These are phyloP conservation scores for Cyanidium caldarium DNA, from an alignment of 23 red algal genomes.

Conservation along the genomic window DNA sequence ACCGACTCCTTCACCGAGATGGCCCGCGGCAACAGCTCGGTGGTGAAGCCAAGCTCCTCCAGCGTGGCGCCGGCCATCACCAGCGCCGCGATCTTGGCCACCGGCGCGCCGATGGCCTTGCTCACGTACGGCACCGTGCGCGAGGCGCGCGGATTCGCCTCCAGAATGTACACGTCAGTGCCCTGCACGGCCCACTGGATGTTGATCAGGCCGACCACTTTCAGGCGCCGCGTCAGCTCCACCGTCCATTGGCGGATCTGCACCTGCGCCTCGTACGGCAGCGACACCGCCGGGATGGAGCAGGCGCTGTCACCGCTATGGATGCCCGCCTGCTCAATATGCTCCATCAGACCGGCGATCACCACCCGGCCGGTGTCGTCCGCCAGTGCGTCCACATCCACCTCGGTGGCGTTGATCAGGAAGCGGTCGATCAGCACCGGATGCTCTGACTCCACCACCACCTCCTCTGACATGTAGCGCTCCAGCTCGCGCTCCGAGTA, in stretches of 20 bases:
- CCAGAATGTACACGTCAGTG: slow-evolving; percentile 80
- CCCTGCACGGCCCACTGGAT: slow-evolving; percentile 98
- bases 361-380: slow-evolving; percentile 81
- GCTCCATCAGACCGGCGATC: slow-evolving; percentile 98
- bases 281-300: slow-evolving; percentile 55
- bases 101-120: slow-evolving; percentile 83
- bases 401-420: slow-evolving; percentile 86
- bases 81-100: slow-evolving; percentile 79
- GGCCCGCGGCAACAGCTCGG: slow-evolving; percentile 69
- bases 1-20: slow-evolving; percentile 90
- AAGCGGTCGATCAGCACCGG: slow-evolving; percentile 96
- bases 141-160: slow-evolving; percentile 96
- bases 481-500: slow-evolving; percentile 50
- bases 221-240: slow-evolving; percentile 64
- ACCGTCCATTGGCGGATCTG: slow-evolving; percentile 88
- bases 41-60: slow-evolving; percentile 44
- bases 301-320: slow-evolving; percentile 94
- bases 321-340: slow-evolving; percentile 98
- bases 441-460: slow-evolving; percentile 93
- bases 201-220: slow-evolving; percentile 95
- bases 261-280: slow-evolving; percentile 92
- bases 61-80: slow-evolving; percentile 72
- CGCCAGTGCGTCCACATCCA: slow-evolving; percentile 89
- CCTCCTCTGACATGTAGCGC: slow-evolving; percentile 83
- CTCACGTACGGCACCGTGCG: slow-evolving; percentile 95